phyloP scores from a whole-genome alignment of 345 rosid genomes.

The Theobroma cacao region DNA sequence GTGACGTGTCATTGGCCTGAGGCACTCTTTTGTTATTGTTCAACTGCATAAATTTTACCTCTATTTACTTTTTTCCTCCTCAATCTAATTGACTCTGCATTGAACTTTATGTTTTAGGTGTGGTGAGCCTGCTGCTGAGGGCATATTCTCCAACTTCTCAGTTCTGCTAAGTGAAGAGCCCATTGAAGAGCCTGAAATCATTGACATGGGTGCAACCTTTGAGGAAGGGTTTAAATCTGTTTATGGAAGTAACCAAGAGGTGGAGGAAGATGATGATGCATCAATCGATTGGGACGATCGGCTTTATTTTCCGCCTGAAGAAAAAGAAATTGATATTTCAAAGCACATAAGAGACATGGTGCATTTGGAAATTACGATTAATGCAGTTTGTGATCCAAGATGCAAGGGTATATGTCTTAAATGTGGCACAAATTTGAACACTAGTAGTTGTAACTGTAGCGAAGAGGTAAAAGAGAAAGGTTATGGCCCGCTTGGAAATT shows the following conservation, averaged over 20 bases:
- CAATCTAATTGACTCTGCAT: not conserved
- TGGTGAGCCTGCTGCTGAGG: slow-evolving; percentile 63
- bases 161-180: slow-evolving; percentile 66
- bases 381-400: slow-evolving; percentile 57
- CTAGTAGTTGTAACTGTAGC: slow-evolving; percentile 54
- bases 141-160: slow-evolving; percentile 75
- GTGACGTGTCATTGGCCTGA: not conserved
- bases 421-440: slow-evolving; percentile 78
- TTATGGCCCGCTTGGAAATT: slow-evolving; percentile 64
- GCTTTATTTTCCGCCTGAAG: slow-evolving; percentile 63
- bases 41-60: not conserved
- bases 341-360: slow-evolving; percentile 79
- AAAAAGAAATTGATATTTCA: slow-evolving; percentile 76
- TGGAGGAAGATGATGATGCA: slow-evolving; percentile 49
- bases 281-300: slow-evolving; percentile 78
- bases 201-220: slow-evolving; percentile 48
- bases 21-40: not conserved
- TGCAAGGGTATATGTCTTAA: slow-evolving; percentile 82
- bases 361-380: slow-evolving; percentile 71
- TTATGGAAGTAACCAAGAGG: slow-evolving; percentile 17
- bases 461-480: slow-evolving; percentile 42
- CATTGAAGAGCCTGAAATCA: slow-evolving; percentile 64
- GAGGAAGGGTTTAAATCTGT: slow-evolving; percentile 33
- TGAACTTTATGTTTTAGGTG: slow-evolving; percentile 47
- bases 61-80: not conserved